Conservation (phyloP, 352 stramenopile species). For the Paralagenidium karlingii region DNA sequence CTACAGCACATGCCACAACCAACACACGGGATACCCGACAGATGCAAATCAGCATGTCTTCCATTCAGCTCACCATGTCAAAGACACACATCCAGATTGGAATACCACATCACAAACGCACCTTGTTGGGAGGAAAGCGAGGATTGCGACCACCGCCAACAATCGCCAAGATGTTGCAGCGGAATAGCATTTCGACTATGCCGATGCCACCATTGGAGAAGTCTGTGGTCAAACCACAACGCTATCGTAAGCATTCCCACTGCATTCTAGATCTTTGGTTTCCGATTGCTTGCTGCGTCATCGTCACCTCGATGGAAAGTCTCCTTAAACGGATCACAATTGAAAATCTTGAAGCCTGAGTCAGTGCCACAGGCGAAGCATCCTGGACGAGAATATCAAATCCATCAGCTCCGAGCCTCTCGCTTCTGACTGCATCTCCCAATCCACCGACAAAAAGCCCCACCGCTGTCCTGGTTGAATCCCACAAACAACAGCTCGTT, state of each 20-base stretch:
- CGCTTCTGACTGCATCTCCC: not conserved
- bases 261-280: not conserved
- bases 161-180: constrained; percentile 96
- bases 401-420: not conserved
- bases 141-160: constrained; percentile 87
- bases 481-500: constrained; percentile 91
- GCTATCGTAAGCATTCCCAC: not conserved
- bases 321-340: constrained; percentile 95
- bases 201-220: constrained; percentile 94
- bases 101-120: constrained; percentile 7
- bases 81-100: not conserved
- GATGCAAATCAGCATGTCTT: not conserved
- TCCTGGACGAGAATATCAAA: constrained; percentile 44
- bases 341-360: constrained; percentile 98
- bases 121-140: constrained; percentile 94
- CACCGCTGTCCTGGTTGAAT: constrained; percentile 92
- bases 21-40: not conserved
- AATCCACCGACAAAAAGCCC: not conserved
- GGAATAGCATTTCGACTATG: constrained; percentile 99
- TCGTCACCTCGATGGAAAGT: constrained; percentile 87
- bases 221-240: constrained; percentile 24
- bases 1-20: too few species aligned
- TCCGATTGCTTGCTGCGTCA: not conserved
- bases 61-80: not conserved
- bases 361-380: constrained; percentile 93